phyloP scores from a whole-genome alignment of 2,329 filamentous ascomycete species.

The Leptographium lundbergii region DNA sequence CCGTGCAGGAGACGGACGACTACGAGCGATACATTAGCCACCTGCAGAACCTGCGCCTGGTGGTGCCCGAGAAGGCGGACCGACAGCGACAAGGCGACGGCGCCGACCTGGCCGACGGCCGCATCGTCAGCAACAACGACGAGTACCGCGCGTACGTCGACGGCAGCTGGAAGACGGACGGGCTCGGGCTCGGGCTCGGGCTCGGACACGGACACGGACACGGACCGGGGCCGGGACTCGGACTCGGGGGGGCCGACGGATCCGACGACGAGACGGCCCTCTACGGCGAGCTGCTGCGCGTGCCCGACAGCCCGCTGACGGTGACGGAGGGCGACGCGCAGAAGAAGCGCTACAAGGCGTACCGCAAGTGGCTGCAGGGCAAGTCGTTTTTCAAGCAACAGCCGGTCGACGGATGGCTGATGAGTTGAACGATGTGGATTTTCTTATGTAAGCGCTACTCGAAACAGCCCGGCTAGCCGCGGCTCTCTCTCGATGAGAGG shows the following conservation, averaged over 20 bases:
- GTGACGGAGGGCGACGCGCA: constrained; percentile 74
- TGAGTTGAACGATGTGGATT: not conserved
- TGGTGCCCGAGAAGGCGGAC: constrained; percentile 56
- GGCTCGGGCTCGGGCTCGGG: constrained; percentile 21
- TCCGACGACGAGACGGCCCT: constrained; percentile 53
- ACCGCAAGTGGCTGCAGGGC: constrained; percentile 84
- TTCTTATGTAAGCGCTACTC: not conserved
- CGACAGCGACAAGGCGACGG: not conserved
- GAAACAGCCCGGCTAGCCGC: constrained; percentile 21
- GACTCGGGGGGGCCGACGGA: no score
- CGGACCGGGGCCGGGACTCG: no score
- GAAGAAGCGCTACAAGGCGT: constrained; percentile 96
- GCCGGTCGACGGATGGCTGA: constrained; percentile 33
- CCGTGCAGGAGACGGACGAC: constrained; percentile 71
- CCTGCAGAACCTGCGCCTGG: constrained; percentile 76
- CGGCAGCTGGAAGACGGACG: constrained; percentile 50
- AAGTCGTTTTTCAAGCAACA: constrained; percentile 96
- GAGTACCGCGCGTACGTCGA: constrained; percentile 77
- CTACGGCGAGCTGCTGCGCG: constrained; percentile 64
- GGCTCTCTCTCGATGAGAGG: constrained; percentile 25
- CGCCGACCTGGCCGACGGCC: constrained; percentile 15
- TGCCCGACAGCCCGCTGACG: constrained; percentile 73
- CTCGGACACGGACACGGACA: not conserved
- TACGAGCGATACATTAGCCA: constrained; percentile 84
- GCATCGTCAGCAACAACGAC: not conserved